These are phyloP conservation scores for Sporothrix variecibatus DNA, from an alignment of 2,329 filamentous ascomycete genomes.

Conservation along the genomic window DNA sequence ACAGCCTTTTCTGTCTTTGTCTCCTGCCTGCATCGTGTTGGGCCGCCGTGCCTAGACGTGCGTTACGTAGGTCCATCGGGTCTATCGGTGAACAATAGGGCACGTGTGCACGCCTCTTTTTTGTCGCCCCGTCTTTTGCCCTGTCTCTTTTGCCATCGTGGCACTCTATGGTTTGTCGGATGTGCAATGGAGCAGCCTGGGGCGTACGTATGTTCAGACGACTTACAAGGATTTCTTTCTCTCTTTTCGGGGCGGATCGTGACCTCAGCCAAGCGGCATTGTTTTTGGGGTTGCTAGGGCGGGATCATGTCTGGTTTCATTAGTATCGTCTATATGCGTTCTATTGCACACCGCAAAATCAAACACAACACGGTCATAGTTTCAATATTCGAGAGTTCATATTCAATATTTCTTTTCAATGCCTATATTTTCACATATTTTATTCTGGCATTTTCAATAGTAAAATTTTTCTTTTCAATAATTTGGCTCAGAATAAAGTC, in stretches of 20 bases:
- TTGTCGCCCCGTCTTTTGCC: not conserved
- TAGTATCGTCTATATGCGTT: not conserved
- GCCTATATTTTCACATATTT: not conserved
- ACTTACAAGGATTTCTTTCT: not conserved
- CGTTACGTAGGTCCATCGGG: not conserved
- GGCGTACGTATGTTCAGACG: not conserved
- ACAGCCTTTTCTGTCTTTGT: not conserved
- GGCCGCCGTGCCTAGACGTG: conserved; percentile 1
- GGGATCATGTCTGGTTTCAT: not conserved
- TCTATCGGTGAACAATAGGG: not conserved
- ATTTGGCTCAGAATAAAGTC: too few species aligned
- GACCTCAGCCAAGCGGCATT: not conserved
- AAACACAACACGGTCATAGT: not conserved
- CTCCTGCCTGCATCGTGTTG: not conserved
- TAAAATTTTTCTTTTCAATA: not conserved
- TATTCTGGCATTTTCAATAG: not conserved
- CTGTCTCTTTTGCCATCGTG: not conserved
- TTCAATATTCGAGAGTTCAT: not conserved
- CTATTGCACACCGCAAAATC: not conserved
- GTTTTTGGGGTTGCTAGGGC: not conserved
- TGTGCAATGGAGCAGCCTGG: not conserved
- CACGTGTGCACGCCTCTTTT: not conserved
- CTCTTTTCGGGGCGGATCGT: not conserved
- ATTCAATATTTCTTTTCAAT: not conserved
- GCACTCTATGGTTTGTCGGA: not conserved